phyloP scores from a whole-genome alignment of 2,329 filamentous ascomycete species.

The Didymella glomerata region DNA sequence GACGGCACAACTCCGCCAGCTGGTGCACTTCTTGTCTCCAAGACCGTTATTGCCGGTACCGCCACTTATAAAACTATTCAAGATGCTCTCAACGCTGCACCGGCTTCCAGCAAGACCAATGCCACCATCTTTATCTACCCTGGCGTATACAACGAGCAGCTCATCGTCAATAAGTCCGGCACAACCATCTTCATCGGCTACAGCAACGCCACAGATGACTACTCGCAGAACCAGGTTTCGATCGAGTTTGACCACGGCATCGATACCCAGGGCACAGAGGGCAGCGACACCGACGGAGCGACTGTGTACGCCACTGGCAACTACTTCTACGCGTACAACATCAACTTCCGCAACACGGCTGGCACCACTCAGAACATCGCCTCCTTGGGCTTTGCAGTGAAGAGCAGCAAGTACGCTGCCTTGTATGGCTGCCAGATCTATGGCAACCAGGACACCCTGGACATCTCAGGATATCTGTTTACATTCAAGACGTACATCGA shows the following conservation, averaged over 20 bases:
- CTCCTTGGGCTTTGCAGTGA: slow-evolving; percentile 53
- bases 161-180: slow-evolving; percentile 51
- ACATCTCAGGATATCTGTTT: slow-evolving; percentile 52
- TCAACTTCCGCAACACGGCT: slow-evolving; percentile 53
- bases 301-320: slow-evolving; percentile 54
- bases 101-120: slow-evolving; percentile 48
- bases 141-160: slow-evolving; percentile 52
- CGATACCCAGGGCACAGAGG: slow-evolving; percentile 48
- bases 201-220: slow-evolving; percentile 48
- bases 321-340: slow-evolving; percentile 53
- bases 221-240: slow-evolving; percentile 50
- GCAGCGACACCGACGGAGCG: slow-evolving; percentile 51
- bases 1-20: slow-evolving; percentile 47
- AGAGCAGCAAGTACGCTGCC: slow-evolving; percentile 54
- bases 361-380: slow-evolving; percentile 51
- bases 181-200: slow-evolving; percentile 54
- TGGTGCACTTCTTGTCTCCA: slow-evolving; percentile 53
- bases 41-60: slow-evolving; percentile 45
- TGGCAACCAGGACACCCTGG: slow-evolving; percentile 52
- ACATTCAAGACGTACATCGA: slow-evolving; percentile 53
- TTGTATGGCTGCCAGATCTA: slow-evolving; percentile 51
- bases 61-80: slow-evolving; percentile 52
- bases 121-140: slow-evolving; percentile 55
- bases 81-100: slow-evolving; percentile 47
- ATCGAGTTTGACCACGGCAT: slow-evolving; percentile 49